Base-by-base conservation (phyloP, 2,329 filamentous ascomycete species). In the Aspergillus quadricinctus region DNA sequence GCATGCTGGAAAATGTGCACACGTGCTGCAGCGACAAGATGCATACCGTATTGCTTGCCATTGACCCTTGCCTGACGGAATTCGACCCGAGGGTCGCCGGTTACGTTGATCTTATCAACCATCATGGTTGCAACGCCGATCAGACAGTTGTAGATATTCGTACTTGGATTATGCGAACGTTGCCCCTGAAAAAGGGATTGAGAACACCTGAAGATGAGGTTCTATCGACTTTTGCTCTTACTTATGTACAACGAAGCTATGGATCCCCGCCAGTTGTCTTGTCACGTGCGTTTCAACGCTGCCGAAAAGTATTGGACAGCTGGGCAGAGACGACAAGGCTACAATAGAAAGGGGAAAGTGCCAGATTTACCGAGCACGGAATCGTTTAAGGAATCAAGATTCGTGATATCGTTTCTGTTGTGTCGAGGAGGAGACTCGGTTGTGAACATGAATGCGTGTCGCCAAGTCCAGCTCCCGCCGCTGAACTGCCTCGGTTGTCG, bases 1-100 rank as follows among this genome's bases (percentile, higher is more conserved):
- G 31, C 31, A 17, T 35, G 31, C 31, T 14, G 17, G 5, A 37
- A 37, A 37, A 37, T 7, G 31, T 37, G 31, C 14, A 37, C 14
- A 37, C 31, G 31, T 37, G 31, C 31, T 37, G n/a, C 3, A 41
- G 48, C 27, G 25, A 8, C 49, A 31, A 9, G 11, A 23, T 53
- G 66, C 74, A 58, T 64, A 80, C 80, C 83, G 76, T 94, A 96
- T 35, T 79, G 89, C 65, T 83, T 81, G 62, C 87, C 88, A 63
- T 88, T 86, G 56, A 92, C 77, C 52, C 78, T 75, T 45, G 84
- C 81, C 54, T 81, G 85, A 65, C 83, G 81, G 69, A 86, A 81
- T 66, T 85, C 77, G 65, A 91, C 81, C 60, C 89, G 83, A 35
- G 84, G 68, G 76, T 93, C 90, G 59, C 83, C 80, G 43, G 81